These are phyloP conservation scores for Schwanniomyces occidentalis DNA, from an alignment of 805 yeast species.

Conservation along the genomic window DNA sequence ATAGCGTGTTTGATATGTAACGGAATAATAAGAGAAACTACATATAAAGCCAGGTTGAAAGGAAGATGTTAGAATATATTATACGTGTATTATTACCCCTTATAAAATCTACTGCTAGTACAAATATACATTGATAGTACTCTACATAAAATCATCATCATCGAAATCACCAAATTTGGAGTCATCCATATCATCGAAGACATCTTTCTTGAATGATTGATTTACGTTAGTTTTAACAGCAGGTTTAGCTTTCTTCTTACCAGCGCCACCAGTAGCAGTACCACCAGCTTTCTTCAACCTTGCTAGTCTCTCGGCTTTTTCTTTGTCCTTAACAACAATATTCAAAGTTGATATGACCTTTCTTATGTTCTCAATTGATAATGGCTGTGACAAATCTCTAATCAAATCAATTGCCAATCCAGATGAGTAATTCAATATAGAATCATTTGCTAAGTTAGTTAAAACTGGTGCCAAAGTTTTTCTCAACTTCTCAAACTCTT, in stretches of 20 bases:
- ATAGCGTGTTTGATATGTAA: not conserved
- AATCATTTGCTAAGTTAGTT: conserved; percentile 48
- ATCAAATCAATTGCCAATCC: conserved; percentile 79
- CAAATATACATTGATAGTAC: too few relatives aligned
- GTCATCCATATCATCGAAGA: conserved; percentile 53
- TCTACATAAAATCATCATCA: conserved; percentile 82
- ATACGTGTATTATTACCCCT: not conserved
- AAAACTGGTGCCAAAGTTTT: conserved; percentile 23
- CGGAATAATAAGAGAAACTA: not conserved
- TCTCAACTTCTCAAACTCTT: conserved; percentile 60
- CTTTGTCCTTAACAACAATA: conserved; percentile 80
- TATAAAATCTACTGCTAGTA: not conserved
- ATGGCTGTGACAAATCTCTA: conserved; percentile 80
- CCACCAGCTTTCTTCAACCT: conserved; percentile 82
- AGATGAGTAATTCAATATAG: conserved; percentile 68
- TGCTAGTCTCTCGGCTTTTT: conserved; percentile 84
- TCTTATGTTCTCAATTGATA: conserved; percentile 77
- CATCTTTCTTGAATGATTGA: conserved; percentile 61
- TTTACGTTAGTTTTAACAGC: conserved; percentile 61
- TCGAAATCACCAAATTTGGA: conserved; percentile 59
- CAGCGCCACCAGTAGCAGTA: conserved; percentile 88
- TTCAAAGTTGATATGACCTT: conserved; percentile 84
- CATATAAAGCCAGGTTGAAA: too few relatives aligned
- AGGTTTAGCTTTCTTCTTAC: conserved; percentile 90
- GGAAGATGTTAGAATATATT: too few relatives aligned